A percentile compares a stretch with the other conserved stretches of the same genome.
Conservation (phyloP, 1,284 basidiomycete species). For the Chalciporus sp. region DNA sequence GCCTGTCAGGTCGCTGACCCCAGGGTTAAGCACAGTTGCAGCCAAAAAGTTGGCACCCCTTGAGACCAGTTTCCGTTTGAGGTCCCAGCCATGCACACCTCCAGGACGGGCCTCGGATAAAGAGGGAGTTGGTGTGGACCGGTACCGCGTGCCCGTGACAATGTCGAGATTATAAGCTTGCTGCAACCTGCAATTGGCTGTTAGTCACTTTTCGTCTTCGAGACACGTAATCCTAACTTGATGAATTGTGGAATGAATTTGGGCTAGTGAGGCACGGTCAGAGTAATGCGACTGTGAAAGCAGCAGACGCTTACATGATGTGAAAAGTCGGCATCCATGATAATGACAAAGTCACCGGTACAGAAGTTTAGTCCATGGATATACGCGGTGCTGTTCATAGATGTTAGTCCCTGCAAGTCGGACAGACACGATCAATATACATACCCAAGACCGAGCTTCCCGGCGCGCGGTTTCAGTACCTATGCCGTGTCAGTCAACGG, state of each 20-base stretch:
- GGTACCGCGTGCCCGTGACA: constrained; percentile 91
- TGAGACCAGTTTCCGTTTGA: constrained; percentile 84
- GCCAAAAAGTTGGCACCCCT: constrained; percentile 87
- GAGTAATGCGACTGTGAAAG: not conserved
- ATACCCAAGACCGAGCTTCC: constrained; percentile 87
- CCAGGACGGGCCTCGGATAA: constrained; percentile 61
- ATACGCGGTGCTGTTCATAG: constrained; percentile 74
- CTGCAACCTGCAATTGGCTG: constrained; percentile 57
- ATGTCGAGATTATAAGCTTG: constrained; percentile 83
- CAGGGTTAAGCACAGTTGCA: constrained; percentile 78
- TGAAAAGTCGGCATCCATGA: constrained; percentile 97
- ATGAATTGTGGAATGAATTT: constrained; percentile 92
- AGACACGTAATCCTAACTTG: constrained; percentile 45
- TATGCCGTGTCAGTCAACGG: constrained; percentile 31
- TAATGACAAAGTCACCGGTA: constrained; percentile 92
- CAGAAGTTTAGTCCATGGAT: constrained; percentile 89
- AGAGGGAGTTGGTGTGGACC: constrained; percentile 55
- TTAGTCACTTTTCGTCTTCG: constrained; percentile 7
- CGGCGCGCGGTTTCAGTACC: constrained; percentile 82
- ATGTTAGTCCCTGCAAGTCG: constrained; percentile 1
- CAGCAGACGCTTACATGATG: constrained; percentile 70
- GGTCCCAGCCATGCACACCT: constrained; percentile 88
- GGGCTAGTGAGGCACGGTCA: constrained; percentile 51
- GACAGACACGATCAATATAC: constrained; percentile 13
- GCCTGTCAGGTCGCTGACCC: constrained; percentile 86